A percentile compares a stretch with the other conserved stretches of the same genome.
These are phyloP conservation scores for Hypoxylon crocopeplum DNA, from an alignment of 495 filamentous ascomycete species.

Conservation along the genomic window DNA sequence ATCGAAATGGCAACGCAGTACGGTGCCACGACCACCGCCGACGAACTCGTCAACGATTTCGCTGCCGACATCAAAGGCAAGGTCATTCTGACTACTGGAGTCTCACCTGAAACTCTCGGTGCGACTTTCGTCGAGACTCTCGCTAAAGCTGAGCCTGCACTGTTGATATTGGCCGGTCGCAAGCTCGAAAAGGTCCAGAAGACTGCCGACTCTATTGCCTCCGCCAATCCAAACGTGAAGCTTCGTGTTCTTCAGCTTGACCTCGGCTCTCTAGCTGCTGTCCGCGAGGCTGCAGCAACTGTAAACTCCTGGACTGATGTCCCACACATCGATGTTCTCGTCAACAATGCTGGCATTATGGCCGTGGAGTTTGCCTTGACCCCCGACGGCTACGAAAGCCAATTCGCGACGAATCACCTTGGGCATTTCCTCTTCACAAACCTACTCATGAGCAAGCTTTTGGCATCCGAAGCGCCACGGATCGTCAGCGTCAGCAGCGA, in stretches of 20 bases:
- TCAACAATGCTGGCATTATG: conserved; percentile 78
- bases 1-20: conserved; percentile 2
- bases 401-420: conserved; percentile 75
- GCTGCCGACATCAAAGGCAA: conserved; percentile 32
- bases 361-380: conserved; percentile 55
- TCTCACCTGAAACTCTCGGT: conserved; percentile 51
- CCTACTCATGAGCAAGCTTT: conserved; percentile 60
- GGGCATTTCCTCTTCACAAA: conserved; percentile 73
- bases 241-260: conserved; percentile 49
- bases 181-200: conserved; percentile 47
- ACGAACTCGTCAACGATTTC: conserved; percentile 5
- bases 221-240: conserved; percentile 25
- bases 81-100: conserved; percentile 54
- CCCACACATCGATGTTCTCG: conserved; percentile 62
- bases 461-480: conserved; percentile 36
- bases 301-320: conserved; percentile 45
- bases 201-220: conserved; percentile 39
- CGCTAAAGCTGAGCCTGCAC: conserved; percentile 47
- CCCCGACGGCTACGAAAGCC: conserved; percentile 68
- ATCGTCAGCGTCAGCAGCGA: conserved; percentile 50
- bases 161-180: conserved; percentile 57
- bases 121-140: conserved; percentile 47
- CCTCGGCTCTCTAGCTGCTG: conserved; percentile 51
- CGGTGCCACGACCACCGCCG: not conserved
- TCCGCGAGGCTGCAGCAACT: conserved; percentile 49